A percentile compares a stretch with the other conserved stretches of the same genome.
Evolutionary conservation across 768 basidiomycete species (phyloP).

Genomic region (Leccinum ochraceum): DNA sequence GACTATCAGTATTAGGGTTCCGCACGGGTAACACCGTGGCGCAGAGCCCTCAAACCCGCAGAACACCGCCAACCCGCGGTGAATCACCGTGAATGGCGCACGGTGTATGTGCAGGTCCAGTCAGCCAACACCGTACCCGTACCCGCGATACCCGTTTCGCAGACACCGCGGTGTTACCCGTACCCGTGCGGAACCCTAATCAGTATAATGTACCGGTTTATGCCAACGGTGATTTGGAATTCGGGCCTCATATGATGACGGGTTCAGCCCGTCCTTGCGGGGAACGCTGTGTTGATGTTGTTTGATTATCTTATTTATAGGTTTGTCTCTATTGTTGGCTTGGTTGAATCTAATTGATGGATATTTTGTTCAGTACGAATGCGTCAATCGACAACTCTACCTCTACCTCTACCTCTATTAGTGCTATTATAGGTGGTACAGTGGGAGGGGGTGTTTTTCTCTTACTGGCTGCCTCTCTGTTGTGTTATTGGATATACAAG

Average conservation of each 20-base stretch:
- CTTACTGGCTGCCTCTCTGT: background rate
- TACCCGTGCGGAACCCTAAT: no score
- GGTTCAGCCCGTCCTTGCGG: slow-evolving; percentile 6
- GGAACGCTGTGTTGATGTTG: slow-evolving; percentile 7
- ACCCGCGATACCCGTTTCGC: no score
- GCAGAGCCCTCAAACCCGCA: no score
- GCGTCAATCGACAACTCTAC: background rate
- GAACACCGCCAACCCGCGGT: no score
- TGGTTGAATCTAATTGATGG: background rate
- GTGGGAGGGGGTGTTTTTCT: slow-evolving; percentile 1
- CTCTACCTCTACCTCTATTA: background rate
- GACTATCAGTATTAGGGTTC: slow-evolving; percentile 9
- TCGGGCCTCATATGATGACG: slow-evolving; percentile 11
- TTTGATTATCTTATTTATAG: slow-evolving; percentile 25
- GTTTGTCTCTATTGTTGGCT: slow-evolving; percentile 2
- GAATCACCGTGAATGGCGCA: no score
- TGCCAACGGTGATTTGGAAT: slow-evolving; percentile 6
- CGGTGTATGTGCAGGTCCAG: no score
- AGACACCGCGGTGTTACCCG: no score
- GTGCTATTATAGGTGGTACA: slow-evolving; percentile 9
- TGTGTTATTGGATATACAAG: background rate
- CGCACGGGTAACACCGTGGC: no score
- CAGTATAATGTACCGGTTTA: slow-evolving; percentile 15
- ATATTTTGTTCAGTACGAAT: slow-evolving; percentile 5
- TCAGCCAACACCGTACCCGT: no score